Evolutionary conservation across 768 basidiomycete genomes (phyloP), one percentile per base, ranked within the genome.

Genomic region (Lactarius sp.): DNA sequence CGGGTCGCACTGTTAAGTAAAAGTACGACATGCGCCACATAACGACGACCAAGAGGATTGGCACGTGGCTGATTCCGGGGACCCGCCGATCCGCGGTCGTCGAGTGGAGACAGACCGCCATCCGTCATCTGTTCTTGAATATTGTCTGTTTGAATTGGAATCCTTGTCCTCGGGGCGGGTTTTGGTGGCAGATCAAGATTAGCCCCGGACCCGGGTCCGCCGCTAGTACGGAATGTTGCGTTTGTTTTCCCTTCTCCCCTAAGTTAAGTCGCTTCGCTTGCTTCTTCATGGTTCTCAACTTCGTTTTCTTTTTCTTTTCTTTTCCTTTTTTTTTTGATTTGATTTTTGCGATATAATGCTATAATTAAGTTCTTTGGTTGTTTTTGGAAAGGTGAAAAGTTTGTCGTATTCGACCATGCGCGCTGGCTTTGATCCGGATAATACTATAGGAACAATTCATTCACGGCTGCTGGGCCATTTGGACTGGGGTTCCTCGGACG

Each of bases 31-130:
- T 37, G 47, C 47, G 46, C 57, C 57, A 50, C 57, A 27, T 4
- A 37, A 20, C 47, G 53, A 55, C 46, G n/a, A 56, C n/a, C 9
- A n/a, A 49, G 20, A 10, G 22, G n/a, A 46, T 20, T 22, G 37
- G 33, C 61, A 62, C 50, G 50, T 57, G 61, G 55, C 22, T 22
- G 33, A 50, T 39, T 61, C 60, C 52, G 52, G 31, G 36, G 60
- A 8, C 1, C 10, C 46, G 42, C 27, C 37, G 49, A 60, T 60
- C 59, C 55, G 41, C 55, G 55, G 55, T 41, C 7, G 16, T 41
- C 27, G 31, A 39, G 12, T 27, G 16, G 37, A 37, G 47, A 49
- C 8, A 3, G 46, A 27, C 27, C 27, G 27, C 27, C 27, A 27
- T 27, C 27, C 27, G 27, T 2, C 27, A 27, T 27, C 27, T 27